A percentile compares a stretch with the other conserved stretches of the same genome.
Evolutionary conservation across 768 basidiomycete genomes (phyloP).

Genomic region (Crucibulum laeve): DNA sequence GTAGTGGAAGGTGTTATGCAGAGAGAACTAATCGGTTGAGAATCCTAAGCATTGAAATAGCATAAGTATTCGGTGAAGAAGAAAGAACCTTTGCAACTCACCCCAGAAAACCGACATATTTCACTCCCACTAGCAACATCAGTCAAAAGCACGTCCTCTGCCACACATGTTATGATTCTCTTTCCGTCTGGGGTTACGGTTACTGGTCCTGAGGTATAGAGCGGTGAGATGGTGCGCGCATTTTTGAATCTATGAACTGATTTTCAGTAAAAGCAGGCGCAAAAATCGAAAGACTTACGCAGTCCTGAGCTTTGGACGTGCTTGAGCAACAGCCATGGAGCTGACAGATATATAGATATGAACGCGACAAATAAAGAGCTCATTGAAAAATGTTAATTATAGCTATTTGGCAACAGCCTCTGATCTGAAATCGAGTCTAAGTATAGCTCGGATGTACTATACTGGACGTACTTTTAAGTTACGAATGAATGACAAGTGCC

Average conservation of each 20-base stretch:
- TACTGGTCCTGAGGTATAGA: slow-evolving; percentile 88
- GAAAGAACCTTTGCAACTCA: slow-evolving; percentile 36
- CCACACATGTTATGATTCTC: slow-evolving; percentile 81
- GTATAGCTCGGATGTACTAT: background rate
- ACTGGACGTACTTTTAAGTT: no score
- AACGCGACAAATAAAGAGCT: background rate
- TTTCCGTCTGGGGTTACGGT: slow-evolving; percentile 74
- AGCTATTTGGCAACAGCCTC: background rate
- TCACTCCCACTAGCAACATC: slow-evolving; percentile 69
- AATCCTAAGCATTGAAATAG: slow-evolving; percentile 51
- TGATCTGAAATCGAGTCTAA: background rate
- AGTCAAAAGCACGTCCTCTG: slow-evolving; percentile 81
- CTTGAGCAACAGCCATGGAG: slow-evolving; percentile 29
- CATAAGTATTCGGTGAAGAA: background rate
- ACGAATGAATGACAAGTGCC: no score
- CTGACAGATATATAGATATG: background rate
- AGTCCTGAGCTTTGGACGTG: slow-evolving; percentile 52
- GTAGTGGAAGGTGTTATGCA: slow-evolving; percentile 74
- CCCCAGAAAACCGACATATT: slow-evolving; percentile 80
- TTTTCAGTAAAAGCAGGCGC: background rate
- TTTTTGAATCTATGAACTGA: slow-evolving; percentile 65
- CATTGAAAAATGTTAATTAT: background rate
- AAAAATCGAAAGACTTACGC: slow-evolving; percentile 38
- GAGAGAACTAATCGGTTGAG: slow-evolving; percentile 78
- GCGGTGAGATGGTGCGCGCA: slow-evolving; percentile 63